Evolutionary conservation across 2,329 filamentous ascomycete species (phyloP).

Genomic region (Diplodia seriata): DNA sequence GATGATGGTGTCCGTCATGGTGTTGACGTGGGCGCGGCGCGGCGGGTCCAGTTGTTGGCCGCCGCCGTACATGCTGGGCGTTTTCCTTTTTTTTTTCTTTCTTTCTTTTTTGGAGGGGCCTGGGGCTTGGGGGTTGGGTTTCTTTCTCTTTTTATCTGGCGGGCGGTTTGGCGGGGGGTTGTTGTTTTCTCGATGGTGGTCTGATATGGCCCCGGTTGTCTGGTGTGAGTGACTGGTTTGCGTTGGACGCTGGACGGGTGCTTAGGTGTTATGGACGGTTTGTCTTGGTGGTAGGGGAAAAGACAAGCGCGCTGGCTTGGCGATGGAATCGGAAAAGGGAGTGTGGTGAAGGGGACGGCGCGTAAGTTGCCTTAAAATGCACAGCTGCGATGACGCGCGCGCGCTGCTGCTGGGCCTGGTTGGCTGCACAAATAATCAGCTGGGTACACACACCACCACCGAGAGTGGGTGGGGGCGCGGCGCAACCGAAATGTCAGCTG

Average conservation of each 20-base stretch:
- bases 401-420: too few species aligned
- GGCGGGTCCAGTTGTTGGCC: not conserved
- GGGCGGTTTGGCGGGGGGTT: too few species aligned
- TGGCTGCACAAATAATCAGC: not conserved
- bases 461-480: not conserved
- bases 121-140: not conserved
- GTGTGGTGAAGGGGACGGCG: not conserved
- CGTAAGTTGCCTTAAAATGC: not conserved
- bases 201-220: not conserved
- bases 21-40: slow-evolving; percentile 52
- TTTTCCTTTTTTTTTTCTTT: too few species aligned
- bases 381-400: not conserved
- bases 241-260: too few species aligned
- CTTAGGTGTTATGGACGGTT: not conserved
- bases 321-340: not conserved
- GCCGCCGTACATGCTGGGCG: not conserved
- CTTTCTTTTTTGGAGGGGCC: not conserved
- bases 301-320: not conserved
- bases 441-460: not conserved
- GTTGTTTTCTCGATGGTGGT: not conserved
- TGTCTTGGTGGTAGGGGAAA: not conserved
- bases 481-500: not conserved
- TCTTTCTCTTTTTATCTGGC: not conserved
- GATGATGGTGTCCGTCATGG: slow-evolving; percentile 57
- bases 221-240: not conserved